Evolutionary conservation across 2,329 filamentous ascomycete species (phyloP), one percentile per base, ranked within the genome.

Genomic region (Aspergillus latus): DNA sequence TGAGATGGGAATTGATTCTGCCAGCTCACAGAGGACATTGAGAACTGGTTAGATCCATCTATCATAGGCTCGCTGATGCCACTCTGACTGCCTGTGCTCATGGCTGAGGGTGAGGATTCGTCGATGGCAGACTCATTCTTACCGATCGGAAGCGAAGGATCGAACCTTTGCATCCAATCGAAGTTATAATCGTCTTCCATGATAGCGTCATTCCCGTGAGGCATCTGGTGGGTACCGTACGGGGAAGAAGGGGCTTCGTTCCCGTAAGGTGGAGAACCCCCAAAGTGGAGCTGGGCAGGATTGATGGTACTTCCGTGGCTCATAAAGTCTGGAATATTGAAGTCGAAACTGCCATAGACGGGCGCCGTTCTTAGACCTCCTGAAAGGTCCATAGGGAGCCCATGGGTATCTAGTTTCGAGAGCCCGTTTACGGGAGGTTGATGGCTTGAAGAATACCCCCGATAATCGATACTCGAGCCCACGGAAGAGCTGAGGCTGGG

Each of bases 51-150:
- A 37, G 70, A 70, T 4, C 90, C 90, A 73, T 97, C 92, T 56
- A 94, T 80, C 88, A 96, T 92, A 57, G 92, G 86, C 71, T 97
- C 94, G 74, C 90, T 95, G 47, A 73, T 72, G 9, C 72, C 72
- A 71, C 89, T 93, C 69, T 95, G 92, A 74, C 92, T 97, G 57
- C 90, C 90, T 42, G 90, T 96, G 77, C 93, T 97, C 72, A 97
- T 93, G 45, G 92, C 92, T 7, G 94, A 97, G 13, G 94, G 94
- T 11, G 94, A 97, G 9, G 94, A 97, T 57, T 89, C 92, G 66
- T 96, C 93, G 52, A 97, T 84, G 29, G 90, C 91, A 62, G 87
- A 88, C 65, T 96, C 92, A 66, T 88, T 77, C 55, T 83, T 84
- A 65, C 81, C 82, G 71, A 91, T 86, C 6, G 84, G 84, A 80